Evolutionary conservation across 345 rosid species (phyloP), one percentile per base, ranked within the genome.

Genomic region (Eucalyptus marginata): DNA sequence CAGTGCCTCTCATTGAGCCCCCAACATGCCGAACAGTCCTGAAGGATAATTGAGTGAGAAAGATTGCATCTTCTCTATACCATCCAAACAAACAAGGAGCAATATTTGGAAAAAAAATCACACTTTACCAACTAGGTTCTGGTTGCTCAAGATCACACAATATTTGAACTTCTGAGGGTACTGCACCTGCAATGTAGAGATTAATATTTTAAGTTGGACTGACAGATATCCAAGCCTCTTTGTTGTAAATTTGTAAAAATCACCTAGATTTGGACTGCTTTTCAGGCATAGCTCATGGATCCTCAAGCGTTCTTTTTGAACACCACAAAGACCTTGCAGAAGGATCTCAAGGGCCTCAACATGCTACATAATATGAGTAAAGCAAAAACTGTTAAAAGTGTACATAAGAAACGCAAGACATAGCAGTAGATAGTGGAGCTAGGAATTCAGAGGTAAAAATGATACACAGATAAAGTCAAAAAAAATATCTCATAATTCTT

Each of bases 271-370:
- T 49, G 98, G 97, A 36, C 91, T 93, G 76, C 96, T 97, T 94
- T 94, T 98, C 56, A 97, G 94, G 90, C 95, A 94, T 13, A 98
- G 90, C 92, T 98, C 99, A 94, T 98, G 99, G 79, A 98, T 94
- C 93, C 97, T 95, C 87, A 98, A 90, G 84, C 94, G 95, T 90
- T 96, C 97, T 66, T 93, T 96, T n/a, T 94, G 97, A 91, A 97
- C 99, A 88, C 99, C 99, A 91, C 99, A 98, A 49, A 97, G 98
- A 91, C 99, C 99, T 89, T 95, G 99, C 91, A 98, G 97, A 88
- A 98, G 99, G 91, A 98, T 98, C 93, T 96, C 98, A 83, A 98
- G 97, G n/a, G 99, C 99, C 94, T 98, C 99, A 54, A 98, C 99
- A 93, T 96, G 98, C 98, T 97, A 93, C 90, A 90, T 76, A 40